phyloP scores from a whole-genome alignment of 2,329 filamentous ascomycete genomes.

The Pleoardoris graminearum region DNA sequence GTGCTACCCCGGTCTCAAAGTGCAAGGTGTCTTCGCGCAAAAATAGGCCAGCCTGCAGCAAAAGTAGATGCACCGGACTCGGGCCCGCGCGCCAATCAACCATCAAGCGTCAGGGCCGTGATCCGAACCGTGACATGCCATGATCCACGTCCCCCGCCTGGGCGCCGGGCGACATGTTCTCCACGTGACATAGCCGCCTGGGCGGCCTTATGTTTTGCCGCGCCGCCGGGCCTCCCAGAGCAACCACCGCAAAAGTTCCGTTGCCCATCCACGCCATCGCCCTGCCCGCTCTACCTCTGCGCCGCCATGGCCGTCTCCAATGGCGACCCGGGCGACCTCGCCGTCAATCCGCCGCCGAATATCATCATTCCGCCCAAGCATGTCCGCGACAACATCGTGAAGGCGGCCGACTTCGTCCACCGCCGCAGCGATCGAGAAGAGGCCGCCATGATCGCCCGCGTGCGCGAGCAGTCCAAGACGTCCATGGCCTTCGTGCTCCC shows the following conservation, averaged over 20 bases:
- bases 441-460: constrained; percentile 82
- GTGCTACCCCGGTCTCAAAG: constrained; percentile 35
- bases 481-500: constrained; percentile 86
- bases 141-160: no score
- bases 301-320: constrained; percentile 36
- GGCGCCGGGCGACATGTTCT: no score
- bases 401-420: constrained; percentile 89
- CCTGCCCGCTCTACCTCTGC: not conserved
- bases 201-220: not conserved
- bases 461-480: constrained; percentile 79
- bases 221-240: no score
- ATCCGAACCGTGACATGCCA: not conserved
- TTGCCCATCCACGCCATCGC: not conserved
- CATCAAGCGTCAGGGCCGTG: no score
- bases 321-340: constrained; percentile 29
- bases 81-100: not conserved
- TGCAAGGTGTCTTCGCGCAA: constrained; percentile 34
- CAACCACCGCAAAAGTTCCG: not conserved
- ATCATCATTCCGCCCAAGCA: constrained; percentile 84
- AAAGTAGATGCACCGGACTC: not conserved
- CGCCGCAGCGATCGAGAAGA: constrained; percentile 70
- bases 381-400: constrained; percentile 84
- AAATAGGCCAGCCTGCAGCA: constrained; percentile 20
- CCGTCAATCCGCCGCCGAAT: constrained; percentile 72
- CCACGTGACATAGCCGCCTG: no score